A percentile compares a stretch with the other conserved stretches of the same genome.
These are phyloP conservation scores for Yamadazyma kanchanaburiensis DNA, from an alignment of 1,139 yeast species.

Conservation along the genomic window DNA sequence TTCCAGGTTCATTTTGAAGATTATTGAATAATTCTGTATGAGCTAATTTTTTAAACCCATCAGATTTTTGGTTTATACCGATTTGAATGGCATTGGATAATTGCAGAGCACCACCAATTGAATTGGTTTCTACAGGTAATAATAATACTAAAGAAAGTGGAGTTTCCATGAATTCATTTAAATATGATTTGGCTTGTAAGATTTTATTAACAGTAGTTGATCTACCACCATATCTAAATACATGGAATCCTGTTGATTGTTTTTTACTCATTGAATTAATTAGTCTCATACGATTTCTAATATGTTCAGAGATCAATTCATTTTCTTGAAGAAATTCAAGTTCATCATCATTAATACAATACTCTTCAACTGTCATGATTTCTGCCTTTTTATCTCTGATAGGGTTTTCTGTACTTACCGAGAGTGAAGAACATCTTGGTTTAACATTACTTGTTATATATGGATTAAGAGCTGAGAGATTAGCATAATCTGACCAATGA, in stretches of 20 bases:
- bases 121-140: constrained; percentile 16
- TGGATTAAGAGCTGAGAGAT: constrained; percentile 23
- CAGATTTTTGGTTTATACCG: constrained; percentile 14
- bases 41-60: constrained; percentile 5
- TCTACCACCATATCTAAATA: constrained; percentile 31
- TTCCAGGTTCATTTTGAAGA: constrained; percentile 3
- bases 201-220: constrained; percentile 23
- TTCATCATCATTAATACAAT: constrained; percentile 27
- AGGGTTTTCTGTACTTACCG: constrained; percentile 15
- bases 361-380: constrained; percentile 15
- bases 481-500: constrained; percentile 38
- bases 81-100: constrained; percentile 14
- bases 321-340: constrained; percentile 11
- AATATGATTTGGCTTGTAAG: constrained; percentile 34
- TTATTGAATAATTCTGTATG: constrained; percentile 5
- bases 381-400: constrained; percentile 17
- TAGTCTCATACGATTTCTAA: constrained; percentile 5
- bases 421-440: constrained; percentile 19
- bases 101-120: constrained; percentile 8
- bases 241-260: constrained; percentile 36
- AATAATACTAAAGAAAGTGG: constrained; percentile 37
- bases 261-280: not conserved
- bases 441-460: constrained; percentile 16
- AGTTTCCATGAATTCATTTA: constrained; percentile 43
- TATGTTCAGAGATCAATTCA: constrained; percentile 6